Evolutionary conservation across 257 asterid species (phyloP).

Genomic region (Solanum tacnaense): DNA sequence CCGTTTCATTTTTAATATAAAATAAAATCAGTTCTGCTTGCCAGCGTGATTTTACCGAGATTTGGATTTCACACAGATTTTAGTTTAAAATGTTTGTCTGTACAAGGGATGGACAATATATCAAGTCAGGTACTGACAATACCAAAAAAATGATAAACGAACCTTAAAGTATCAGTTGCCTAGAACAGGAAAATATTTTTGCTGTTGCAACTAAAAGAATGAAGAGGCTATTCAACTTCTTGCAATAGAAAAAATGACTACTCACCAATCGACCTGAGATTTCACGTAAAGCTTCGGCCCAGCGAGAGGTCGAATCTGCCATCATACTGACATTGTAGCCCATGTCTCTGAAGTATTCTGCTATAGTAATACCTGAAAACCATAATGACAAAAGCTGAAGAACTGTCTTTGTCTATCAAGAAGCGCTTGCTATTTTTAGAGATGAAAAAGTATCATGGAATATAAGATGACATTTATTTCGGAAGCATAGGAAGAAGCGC

Average conservation of each 20-base stretch:
- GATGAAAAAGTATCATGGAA: neutral
- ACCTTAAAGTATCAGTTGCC: neutral
- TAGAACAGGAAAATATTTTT: neutral
- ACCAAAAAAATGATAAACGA: neutral
- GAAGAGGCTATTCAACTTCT: neutral
- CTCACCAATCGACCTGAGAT: slow-evolving; percentile 98
- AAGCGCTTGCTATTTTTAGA: neutral
- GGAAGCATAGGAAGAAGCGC: neutral
- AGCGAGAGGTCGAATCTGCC: slow-evolving; percentile 99
- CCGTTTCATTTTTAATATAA: neutral
- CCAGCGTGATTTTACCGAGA: neutral
- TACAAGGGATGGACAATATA: neutral
- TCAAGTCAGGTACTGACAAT: neutral
- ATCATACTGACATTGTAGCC: slow-evolving; percentile 99
- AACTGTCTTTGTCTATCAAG: neutral
- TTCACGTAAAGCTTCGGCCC: slow-evolving; percentile 99
- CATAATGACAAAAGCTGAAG: slow-evolving; percentile 1
- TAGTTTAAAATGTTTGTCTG: neutral
- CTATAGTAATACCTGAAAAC: slow-evolving; percentile 86
- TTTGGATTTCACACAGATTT: neutral
- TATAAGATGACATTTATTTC: neutral
- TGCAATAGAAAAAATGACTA: slow-evolving; percentile 2
- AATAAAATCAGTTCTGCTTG: neutral
- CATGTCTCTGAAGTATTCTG: slow-evolving; percentile 99
- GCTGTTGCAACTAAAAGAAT: neutral